Conservation (phyloP, 2,329 filamentous ascomycete genomes). For the Venturia oleaginea region DNA sequence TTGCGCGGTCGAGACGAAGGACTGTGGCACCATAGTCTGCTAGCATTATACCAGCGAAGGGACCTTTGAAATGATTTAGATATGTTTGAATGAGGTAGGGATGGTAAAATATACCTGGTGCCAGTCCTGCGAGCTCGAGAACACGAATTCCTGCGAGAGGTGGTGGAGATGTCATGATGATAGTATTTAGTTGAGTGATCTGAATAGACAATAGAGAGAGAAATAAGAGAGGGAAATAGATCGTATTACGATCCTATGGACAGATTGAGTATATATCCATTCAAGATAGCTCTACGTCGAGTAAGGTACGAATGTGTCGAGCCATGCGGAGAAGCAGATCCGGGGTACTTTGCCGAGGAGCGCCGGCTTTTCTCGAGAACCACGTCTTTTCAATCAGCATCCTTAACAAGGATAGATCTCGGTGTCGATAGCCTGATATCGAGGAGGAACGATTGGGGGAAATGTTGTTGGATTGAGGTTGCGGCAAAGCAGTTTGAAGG, state of each 20-base stretch:
- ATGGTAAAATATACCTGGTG: conserved; percentile 37
- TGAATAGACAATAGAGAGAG: not conserved
- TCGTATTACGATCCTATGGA: not conserved
- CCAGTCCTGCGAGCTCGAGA: conserved; percentile 56
- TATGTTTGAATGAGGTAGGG: not conserved
- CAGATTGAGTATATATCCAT: not conserved
- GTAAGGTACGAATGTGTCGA: not conserved
- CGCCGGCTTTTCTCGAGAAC: not conserved
- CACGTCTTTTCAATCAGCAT: not conserved
- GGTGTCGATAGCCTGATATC: no score
- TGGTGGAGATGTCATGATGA: conserved; percentile 24
- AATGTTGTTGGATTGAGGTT: no score
- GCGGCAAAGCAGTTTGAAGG: no score
- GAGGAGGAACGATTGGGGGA: no score
- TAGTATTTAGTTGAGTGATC: not conserved
- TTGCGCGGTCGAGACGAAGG: conserved; percentile 68
- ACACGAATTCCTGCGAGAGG: conserved; percentile 52
- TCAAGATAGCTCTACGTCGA: not conserved
- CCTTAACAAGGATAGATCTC: no score
- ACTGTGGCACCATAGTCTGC: conserved; percentile 84
- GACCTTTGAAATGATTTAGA: conserved; percentile 45
- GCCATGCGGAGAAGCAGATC: conserved; percentile 11
- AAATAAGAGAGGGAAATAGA: not conserved
- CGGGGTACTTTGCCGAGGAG: conserved; percentile 3
- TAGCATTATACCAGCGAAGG: conserved; percentile 75